Percentiles rank a stretch among this genome's conserved stretches.
Evolutionary conservation across 805 yeast species (phyloP).

Genomic region (Teunomyces panamensis): DNA sequence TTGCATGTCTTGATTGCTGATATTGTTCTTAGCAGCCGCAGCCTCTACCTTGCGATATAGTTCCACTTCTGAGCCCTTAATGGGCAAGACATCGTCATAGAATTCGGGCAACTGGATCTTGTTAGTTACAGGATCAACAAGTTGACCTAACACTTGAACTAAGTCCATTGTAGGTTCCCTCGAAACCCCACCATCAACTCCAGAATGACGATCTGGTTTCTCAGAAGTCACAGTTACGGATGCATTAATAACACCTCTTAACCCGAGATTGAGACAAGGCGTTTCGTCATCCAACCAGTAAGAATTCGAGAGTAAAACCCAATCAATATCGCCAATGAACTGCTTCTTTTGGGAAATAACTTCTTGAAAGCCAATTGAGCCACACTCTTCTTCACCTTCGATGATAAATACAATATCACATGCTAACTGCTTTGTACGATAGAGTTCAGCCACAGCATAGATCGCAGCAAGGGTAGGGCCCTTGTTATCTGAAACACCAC

Average conservation of each 20-base stretch:
- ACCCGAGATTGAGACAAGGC: constrained; percentile 92
- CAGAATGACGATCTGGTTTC: constrained; percentile 88
- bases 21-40: constrained; percentile 24
- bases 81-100: constrained; percentile 60
- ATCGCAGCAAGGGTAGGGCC: constrained; percentile 90
- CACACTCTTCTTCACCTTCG: constrained; percentile 96
- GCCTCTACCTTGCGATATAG: constrained; percentile 61
- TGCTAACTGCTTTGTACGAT: constrained; percentile 47
- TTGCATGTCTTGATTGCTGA: constrained; percentile 35
- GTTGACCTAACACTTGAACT: constrained; percentile 63
- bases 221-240: constrained; percentile 69
- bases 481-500: constrained; percentile 94
- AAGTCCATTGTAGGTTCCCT: constrained; percentile 89
- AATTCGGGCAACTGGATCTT: constrained; percentile 65
- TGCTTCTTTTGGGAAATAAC: constrained; percentile 52
- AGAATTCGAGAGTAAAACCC: constrained; percentile 86
- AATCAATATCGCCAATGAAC: constrained; percentile 72
- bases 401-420: constrained; percentile 79
- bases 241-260: constrained; percentile 86
- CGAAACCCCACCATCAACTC: constrained; percentile 91
- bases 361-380: constrained; percentile 79
- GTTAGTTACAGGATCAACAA: constrained; percentile 46
- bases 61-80: constrained; percentile 55
- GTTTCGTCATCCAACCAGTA: constrained; percentile 88
- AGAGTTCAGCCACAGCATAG: constrained; percentile 77